Evolutionary conservation across 345 rosid genomes (phyloP), one percentile per base, ranked within the genome.

Genomic region (Corymbia maculata): DNA sequence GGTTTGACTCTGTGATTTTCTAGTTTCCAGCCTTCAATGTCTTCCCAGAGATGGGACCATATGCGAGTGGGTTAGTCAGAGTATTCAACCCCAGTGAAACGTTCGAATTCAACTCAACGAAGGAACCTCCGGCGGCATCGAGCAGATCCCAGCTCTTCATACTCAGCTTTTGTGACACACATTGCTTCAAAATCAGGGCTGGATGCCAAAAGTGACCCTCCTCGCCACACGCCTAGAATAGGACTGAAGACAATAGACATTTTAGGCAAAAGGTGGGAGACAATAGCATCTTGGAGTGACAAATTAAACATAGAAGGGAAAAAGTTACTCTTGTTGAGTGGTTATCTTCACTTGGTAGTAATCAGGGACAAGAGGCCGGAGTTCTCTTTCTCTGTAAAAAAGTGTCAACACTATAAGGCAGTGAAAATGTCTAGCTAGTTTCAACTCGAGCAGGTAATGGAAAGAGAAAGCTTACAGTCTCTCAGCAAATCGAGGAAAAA

Each of bases 311-410:
- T 55, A 87, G 89, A 52, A 86, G 19, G 84, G 86, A 88, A 92
- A 87, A 87, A 82, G 68, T 93, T 95, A 96, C 99, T 97, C 99
- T 91, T 95, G 95, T 91, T 95, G 99, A 79, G 94, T 92, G 87
- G 95, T 92, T 91, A 97, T 96, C 94, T 95, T 94, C 91, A 97
- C 95, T 93, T 90, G 93, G 89, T 94, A 96, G 90, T 92, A 88
- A 88, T 95, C 97, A n/a, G 99, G 98, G 79, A 97, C 97, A 88
- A 96, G 97, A 90, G 99, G 99, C 88, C 99, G 93, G 89, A 97
- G 97, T 93, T 97, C 99, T 93, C 88, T 88, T 93, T 96, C 93
- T 85, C 98, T 96, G 94, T 92, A 91, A 88, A 89, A 52, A 30
- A 80, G 89, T 85, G 85, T 36, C 47, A 75, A 86, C 30, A 85